Base-by-base conservation (phyloP, 805 yeast genomes). In the Hanseniaspora occidentalis region DNA sequence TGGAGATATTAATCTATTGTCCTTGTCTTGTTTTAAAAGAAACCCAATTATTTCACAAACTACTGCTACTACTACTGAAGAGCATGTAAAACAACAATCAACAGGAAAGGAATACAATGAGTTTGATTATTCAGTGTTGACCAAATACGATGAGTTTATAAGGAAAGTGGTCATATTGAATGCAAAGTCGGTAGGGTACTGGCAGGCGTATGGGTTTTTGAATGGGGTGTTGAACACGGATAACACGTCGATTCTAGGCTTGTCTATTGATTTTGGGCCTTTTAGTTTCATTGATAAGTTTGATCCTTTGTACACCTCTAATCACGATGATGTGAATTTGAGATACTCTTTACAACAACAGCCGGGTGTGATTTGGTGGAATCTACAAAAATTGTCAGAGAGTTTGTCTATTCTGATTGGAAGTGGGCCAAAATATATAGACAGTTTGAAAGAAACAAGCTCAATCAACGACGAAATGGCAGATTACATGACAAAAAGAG, bases 191-290 rank as follows among this genome's bases (percentile, higher is more conserved):
- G 79, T 83, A 2, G 95, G 94, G 2, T 66, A 71, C 47, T 84
- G 95, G 84, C 96, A 89, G 55, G 71, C 81, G 0, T 89, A 86
- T 59, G 97, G 96, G 2, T 88, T 89, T 52, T 58, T 88, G 49
- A 92, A 89, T 53, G 98, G 98, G 11, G 97, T 92, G 4, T 64
- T 92, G 42, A 89, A 89, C 57, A 88, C 97, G 0, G 98, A 89
- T 54, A 89, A 89, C 54, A 84, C 96, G 1, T 84, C 95, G 0
- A 69, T 89, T n/a, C 53, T 80, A 35, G 98, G 98, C 0, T 64
- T 86, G 9, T 74, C 95, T 0, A 73, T 92, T 59, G 98, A 89
- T 59, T 92, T 80, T 58, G 98, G 97, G 2, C 97, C 98, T 1
- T 92, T 84, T 62, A 83, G 94, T 16, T 81, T 86, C 45, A 71